phyloP scores from a whole-genome alignment of 371 early-diverging fungal genomes.

The Mucor irregularis region DNA sequence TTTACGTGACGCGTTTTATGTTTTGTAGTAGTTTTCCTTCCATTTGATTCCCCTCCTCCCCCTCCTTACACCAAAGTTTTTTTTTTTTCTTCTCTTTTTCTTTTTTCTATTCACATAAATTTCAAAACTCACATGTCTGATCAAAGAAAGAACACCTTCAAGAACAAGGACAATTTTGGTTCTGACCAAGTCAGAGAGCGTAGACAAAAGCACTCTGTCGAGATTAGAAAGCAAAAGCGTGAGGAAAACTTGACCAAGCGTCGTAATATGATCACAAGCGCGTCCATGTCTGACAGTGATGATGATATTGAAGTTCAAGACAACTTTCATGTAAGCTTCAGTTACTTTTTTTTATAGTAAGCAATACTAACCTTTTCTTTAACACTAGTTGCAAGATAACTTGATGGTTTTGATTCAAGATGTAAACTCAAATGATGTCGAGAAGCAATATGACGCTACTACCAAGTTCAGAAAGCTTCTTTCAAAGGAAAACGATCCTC shows the following conservation, averaged over 20 bases:
- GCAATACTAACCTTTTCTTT: constrained; percentile 2
- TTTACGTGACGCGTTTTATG: not conserved
- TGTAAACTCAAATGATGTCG: constrained; percentile 76
- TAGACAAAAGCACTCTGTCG: constrained; percentile 62
- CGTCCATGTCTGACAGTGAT: constrained; percentile 74
- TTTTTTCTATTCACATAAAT: not conserved
- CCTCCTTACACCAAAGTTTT: not conserved
- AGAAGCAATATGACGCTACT: constrained; percentile 85
- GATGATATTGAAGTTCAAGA: constrained; percentile 65
- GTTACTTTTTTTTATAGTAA: constrained; percentile 1
- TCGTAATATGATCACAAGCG: constrained; percentile 74
- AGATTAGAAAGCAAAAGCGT: constrained; percentile 95
- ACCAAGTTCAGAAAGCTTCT: constrained; percentile 95
- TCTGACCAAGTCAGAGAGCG: constrained; percentile 40
- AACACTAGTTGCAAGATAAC: constrained; percentile 15
- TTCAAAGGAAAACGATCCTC: constrained; percentile 97
- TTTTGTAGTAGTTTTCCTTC: constrained; percentile 10
- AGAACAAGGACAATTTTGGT: constrained; percentile 43
- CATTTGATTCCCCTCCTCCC: constrained; percentile 2
- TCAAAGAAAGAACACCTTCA: constrained; percentile 33
- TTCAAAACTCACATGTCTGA: constrained; percentile 15
- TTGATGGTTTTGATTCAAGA: constrained; percentile 64
- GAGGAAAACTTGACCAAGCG: constrained; percentile 94
- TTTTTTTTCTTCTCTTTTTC: not conserved
- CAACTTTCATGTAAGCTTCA: constrained; percentile 50